phyloP scores from a whole-genome alignment of 768 basidiomycete genomes.

The Paxillus ammoniavirescens region DNA sequence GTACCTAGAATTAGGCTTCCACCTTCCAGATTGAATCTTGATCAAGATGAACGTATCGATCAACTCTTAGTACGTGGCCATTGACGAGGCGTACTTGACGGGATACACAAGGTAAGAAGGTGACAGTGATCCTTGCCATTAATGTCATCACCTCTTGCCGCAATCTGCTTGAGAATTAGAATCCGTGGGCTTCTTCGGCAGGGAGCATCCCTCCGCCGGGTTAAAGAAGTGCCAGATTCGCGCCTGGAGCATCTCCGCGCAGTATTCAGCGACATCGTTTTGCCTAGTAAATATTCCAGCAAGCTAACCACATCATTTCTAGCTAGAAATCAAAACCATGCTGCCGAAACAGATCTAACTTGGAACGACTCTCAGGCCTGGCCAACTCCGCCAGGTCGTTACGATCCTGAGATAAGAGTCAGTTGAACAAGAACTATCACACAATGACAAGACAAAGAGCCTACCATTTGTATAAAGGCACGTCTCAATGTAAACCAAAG shows the following conservation, averaged over 20 bases:
- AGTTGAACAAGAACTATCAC: background rate
- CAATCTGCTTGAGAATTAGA: background rate
- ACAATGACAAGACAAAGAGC: background rate
- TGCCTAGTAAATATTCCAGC: background rate
- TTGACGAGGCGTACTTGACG: background rate
- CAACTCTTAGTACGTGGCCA: too few species aligned
- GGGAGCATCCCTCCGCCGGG: background rate
- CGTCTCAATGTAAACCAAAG: constrained; percentile 89
- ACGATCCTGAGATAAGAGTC: constrained; percentile 49
- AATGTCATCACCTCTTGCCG: background rate
- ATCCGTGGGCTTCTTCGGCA: background rate
- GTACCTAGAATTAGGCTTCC: too few species aligned
- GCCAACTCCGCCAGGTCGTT: constrained; percentile 79
- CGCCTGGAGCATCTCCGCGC: too few species aligned
- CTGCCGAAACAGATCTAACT: constrained; percentile 70
- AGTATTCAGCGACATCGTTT: background rate
- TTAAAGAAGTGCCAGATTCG: background rate
- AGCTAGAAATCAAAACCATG: constrained; percentile 88
- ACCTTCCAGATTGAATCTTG: too few species aligned
- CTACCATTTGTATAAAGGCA: constrained; percentile 77
- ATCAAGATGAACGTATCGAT: too few species aligned
- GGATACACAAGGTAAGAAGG: too few species aligned
- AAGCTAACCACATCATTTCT: background rate
- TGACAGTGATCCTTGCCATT: too few species aligned
- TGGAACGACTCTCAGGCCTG: constrained; percentile 55